Evolutionary conservation across 768 basidiomycete species (phyloP), one percentile per base, ranked within the genome.

Genomic region (Russula lepida): DNA sequence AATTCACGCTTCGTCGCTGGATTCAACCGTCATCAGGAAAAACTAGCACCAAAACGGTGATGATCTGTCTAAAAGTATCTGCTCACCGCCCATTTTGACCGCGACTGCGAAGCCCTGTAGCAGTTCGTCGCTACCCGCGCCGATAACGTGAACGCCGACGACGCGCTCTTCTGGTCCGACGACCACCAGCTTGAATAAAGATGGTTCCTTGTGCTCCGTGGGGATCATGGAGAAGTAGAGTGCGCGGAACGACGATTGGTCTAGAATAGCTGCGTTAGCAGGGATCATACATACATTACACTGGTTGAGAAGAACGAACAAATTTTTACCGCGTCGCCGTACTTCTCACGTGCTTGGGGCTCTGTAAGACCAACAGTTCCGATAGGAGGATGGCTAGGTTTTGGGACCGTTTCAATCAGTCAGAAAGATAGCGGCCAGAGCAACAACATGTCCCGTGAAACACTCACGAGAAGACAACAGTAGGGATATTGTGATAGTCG

Each of bases 41-140:
- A 6, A 11, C 35, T 25, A n/a, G 27, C 11, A 46, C 21, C 8
- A 37, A 37, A 37, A 37, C 13, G 54, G 46, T 41, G 47, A 23
- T 51, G 39, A 33, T 48, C 8, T 39, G 27, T 25, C 9, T 25
- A 21, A 37, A 37, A 15, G 5, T 15, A 15, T 17, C 25, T n/a
- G 23, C 73, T 79, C 12, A 81, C 79, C 81, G 23, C 89, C 89
- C 95, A 98, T 95, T 78, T 98, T 98, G 68, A 99, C 79, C 13
- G 97, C 97, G n/a, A 98, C 92, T 2, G 77, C 91, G 73, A 97
- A 98, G 64, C 95, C 95, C 79, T 99, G 97, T 75, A 95, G 75
- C 67, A 89, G 83, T 75, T 99, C 97, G 71, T 99, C 97, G 68
- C 88, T 89, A 46, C 97, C 97, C 63, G 79, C 69, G 7, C 97